phyloP scores from a whole-genome alignment of 1,284 basidiomycete genomes.

The Coniferiporia weirii region DNA sequence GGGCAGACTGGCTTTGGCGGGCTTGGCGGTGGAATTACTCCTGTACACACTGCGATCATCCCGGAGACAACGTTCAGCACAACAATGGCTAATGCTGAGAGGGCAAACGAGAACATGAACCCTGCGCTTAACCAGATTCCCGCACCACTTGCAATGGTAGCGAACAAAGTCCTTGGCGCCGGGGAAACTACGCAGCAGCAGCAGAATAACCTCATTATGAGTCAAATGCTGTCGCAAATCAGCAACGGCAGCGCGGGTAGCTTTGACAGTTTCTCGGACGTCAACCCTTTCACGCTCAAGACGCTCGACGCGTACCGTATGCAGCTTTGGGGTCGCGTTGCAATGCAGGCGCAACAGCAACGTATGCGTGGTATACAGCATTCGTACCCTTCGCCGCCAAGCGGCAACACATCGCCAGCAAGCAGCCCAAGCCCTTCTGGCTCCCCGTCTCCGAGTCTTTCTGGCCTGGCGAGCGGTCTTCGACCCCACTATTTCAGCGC shows the following conservation, averaged over 20 bases:
- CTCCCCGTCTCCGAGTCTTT: conserved; percentile 24
- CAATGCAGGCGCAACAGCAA: conserved; percentile 33
- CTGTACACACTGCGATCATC: conserved; percentile 80
- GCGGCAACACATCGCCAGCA: conserved; percentile 29
- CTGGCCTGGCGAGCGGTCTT: conserved; percentile 45
- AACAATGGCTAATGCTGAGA: conserved; percentile 25
- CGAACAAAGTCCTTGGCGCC: conserved; percentile 21
- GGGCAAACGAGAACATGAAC: conserved; percentile 78
- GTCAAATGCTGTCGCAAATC: conserved; percentile 23
- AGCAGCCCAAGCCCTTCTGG: neutral
- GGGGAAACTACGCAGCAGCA: conserved; percentile 2
- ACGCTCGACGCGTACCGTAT: conserved; percentile 79
- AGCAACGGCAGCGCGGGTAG: conserved; percentile 30
- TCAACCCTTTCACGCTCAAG: conserved; percentile 78
- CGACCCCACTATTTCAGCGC: conserved; percentile 53
- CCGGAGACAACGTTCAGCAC: conserved; percentile 40
- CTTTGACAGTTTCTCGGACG: conserved; percentile 69
- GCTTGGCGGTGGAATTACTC: conserved; percentile 49
- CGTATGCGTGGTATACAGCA: conserved; percentile 21
- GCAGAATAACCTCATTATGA: conserved; percentile 14
- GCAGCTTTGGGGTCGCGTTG: conserved; percentile 85
- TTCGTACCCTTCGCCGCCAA: conserved; percentile 27
- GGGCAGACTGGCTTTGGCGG: conserved; percentile 43
- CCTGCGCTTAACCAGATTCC: conserved; percentile 53
- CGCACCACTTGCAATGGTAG: conserved; percentile 15